phyloP scores from a whole-genome alignment of 1,284 basidiomycete species.

The Hemileia vastatrix region DNA sequence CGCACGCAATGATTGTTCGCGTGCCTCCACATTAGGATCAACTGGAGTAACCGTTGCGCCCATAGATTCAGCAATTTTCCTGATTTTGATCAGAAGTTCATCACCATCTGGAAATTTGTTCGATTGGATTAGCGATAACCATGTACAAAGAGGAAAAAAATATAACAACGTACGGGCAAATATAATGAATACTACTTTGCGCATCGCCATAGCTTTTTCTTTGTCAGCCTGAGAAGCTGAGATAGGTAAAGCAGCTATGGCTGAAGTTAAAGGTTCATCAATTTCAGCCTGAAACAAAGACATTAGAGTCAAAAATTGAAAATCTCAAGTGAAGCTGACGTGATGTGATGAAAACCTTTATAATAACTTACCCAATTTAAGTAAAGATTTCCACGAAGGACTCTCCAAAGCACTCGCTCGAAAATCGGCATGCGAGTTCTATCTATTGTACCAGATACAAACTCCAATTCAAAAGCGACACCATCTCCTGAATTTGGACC shows the following conservation, averaged over 20 bases:
- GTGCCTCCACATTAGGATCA: constrained; percentile 84
- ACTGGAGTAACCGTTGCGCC: constrained; percentile 94
- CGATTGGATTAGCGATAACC: neutral
- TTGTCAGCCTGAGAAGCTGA: constrained; percentile 47
- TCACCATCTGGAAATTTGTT: constrained; percentile 55
- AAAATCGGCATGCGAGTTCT: constrained; percentile 83
- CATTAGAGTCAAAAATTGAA: neutral
- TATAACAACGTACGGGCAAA: constrained; percentile 57
- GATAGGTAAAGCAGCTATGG: constrained; percentile 46
- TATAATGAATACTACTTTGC: constrained; percentile 99
- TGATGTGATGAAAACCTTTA: neutral
- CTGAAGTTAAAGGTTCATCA: constrained; percentile 80
- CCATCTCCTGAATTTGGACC: constrained; percentile 12
- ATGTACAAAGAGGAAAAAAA: neutral
- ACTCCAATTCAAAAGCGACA: constrained; percentile 47
- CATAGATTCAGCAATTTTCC: constrained; percentile 94
- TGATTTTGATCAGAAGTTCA: constrained; percentile 86
- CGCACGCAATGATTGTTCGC: constrained; percentile 77
- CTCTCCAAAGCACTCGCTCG: constrained; percentile 95
- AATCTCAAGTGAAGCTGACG: neutral
- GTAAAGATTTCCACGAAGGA: constrained; percentile 93
- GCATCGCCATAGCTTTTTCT: constrained; percentile 53
- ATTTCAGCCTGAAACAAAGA: constrained; percentile 56
- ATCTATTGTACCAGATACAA: constrained; percentile 94
- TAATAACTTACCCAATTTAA: constrained; percentile 74